phyloP scores from a whole-genome alignment of 148 eudicot species.

The Diospyros lotus region DNA sequence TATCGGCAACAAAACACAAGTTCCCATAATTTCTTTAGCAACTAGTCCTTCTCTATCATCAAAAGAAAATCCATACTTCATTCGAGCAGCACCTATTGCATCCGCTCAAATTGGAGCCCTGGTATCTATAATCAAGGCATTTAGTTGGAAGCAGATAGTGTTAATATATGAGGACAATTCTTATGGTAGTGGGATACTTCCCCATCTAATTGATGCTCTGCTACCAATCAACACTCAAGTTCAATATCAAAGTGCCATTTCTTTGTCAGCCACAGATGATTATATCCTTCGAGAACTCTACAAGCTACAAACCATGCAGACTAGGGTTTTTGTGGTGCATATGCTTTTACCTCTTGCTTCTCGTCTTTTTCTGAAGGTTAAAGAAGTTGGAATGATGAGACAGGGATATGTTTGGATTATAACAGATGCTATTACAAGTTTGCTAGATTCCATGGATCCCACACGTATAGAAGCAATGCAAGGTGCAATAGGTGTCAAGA shows the following conservation, averaged over 20 bases:
- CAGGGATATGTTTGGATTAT: slow-evolving; percentile 72
- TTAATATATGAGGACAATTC: slow-evolving; percentile 43
- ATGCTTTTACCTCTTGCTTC: slow-evolving; percentile 42
- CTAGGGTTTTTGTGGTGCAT: slow-evolving; percentile 68
- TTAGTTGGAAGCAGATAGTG: slow-evolving; percentile 56
- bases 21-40: slow-evolving; percentile 55
- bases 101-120: slow-evolving; percentile 50
- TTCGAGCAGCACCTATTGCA: slow-evolving; percentile 42
- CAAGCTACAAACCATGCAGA: slow-evolving; percentile 49
- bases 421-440: slow-evolving; percentile 43
- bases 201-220: slow-evolving; percentile 37
- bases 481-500: slow-evolving; percentile 59
- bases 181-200: slow-evolving; percentile 47
- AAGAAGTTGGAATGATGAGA: slow-evolving; percentile 59
- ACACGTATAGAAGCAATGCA: slow-evolving; percentile 43
- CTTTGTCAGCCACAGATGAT: slow-evolving; percentile 42
- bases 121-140: slow-evolving; percentile 46
- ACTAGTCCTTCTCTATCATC: slow-evolving; percentile 55
- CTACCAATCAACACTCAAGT: slow-evolving; percentile 26
- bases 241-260: slow-evolving; percentile 29
- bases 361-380: slow-evolving; percentile 40
- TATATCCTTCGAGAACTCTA: slow-evolving; percentile 42
- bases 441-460: slow-evolving; percentile 31
- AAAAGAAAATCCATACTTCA: slow-evolving; percentile 44
- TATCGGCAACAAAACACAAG: slow-evolving; percentile 41